phyloP scores from a whole-genome alignment of 2,329 filamentous ascomycete species.

The Cylindrodendrum hubeiense region DNA sequence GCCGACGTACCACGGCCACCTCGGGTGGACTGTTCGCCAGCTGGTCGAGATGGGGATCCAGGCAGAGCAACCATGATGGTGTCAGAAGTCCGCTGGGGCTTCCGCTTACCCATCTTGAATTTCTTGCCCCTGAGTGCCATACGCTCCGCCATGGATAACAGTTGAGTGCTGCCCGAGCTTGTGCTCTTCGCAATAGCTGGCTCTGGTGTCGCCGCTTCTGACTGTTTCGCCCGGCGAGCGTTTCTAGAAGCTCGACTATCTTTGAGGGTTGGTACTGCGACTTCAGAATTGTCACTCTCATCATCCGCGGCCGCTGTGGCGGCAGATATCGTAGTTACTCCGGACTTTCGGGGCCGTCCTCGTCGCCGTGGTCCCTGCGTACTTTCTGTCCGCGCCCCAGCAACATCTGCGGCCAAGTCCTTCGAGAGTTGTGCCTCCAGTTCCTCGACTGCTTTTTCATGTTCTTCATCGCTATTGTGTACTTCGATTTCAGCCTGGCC shows the following conservation, averaged over 20 bases:
- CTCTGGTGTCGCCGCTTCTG: constrained; percentile 25
- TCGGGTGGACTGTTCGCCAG: neutral
- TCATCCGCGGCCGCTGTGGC: constrained; percentile 19
- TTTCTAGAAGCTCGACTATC: constrained; percentile 28
- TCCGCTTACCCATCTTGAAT: constrained; percentile 62
- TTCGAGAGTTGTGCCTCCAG: constrained; percentile 32
- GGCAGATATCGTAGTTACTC: constrained; percentile 41
- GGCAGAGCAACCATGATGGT: constrained; percentile 19
- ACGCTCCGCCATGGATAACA: constrained; percentile 70
- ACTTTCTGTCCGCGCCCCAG: constrained; percentile 6
- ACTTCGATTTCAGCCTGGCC: constrained; percentile 6
- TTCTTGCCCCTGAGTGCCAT: constrained; percentile 66
- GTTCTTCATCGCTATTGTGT: constrained; percentile 28
- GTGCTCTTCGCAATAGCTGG: constrained; percentile 11
- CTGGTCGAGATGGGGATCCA: constrained; percentile 5
- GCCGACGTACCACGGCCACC: neutral
- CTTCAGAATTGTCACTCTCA: neutral
- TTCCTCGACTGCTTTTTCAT: constrained; percentile 32
- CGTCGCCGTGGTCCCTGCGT: constrained; percentile 32
- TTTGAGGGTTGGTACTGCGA: constrained; percentile 1
- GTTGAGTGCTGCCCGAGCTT: constrained; percentile 43
- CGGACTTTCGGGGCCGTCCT: constrained; percentile 45
- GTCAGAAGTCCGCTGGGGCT: constrained; percentile 24
- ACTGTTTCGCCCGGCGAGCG: constrained; percentile 41
- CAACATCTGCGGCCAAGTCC: constrained; percentile 26